A percentile compares a stretch with the other conserved stretches of the same genome.
Conservation (phyloP, 352 stramenopile genomes). For the Pythium apleroticum region DNA sequence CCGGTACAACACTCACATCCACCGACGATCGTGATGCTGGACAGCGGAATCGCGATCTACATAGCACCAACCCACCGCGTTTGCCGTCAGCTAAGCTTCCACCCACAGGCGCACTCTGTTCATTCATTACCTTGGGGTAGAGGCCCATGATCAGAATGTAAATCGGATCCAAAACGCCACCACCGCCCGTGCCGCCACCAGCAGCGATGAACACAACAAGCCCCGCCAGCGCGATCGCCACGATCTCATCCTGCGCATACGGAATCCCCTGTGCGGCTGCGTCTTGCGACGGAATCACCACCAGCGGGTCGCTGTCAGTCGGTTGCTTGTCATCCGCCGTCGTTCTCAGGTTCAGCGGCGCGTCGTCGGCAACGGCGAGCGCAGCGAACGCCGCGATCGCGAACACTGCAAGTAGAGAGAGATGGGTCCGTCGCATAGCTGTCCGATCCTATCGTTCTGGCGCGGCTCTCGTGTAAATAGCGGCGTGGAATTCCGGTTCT, state of each 20-base stretch:
- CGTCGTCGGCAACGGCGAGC: background rate
- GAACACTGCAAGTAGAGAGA: background rate
- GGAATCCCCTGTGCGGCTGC: conserved; percentile 27
- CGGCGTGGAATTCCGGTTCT: conserved; percentile 2
- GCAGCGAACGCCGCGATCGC: background rate
- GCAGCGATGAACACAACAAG: conserved; percentile 87
- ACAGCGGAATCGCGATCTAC: conserved; percentile 92
- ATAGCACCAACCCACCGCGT: background rate
- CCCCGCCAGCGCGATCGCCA: conserved; percentile 48
- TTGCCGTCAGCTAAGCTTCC: no score
- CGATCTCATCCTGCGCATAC: conserved; percentile 43
- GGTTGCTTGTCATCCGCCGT: background rate
- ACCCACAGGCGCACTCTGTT: background rate
- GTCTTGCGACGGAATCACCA: conserved; percentile 16
- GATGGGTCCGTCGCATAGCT: background rate
- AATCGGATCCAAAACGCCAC: conserved; percentile 95
- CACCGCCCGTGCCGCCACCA: conserved; percentile 89
- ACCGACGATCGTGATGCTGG: conserved; percentile 96
- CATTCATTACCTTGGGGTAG: conserved; percentile 61
- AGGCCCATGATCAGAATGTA: conserved; percentile 96
- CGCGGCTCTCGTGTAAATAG: background rate
- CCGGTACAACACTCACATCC: conserved; percentile 30
- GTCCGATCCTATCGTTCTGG: background rate
- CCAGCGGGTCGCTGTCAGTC: background rate
- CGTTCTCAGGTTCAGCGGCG: conserved; percentile 11